Evolutionary conservation across 805 yeast genomes (phyloP), one percentile per base, ranked within the genome.

Genomic region (Spathaspora gorwiae): DNA sequence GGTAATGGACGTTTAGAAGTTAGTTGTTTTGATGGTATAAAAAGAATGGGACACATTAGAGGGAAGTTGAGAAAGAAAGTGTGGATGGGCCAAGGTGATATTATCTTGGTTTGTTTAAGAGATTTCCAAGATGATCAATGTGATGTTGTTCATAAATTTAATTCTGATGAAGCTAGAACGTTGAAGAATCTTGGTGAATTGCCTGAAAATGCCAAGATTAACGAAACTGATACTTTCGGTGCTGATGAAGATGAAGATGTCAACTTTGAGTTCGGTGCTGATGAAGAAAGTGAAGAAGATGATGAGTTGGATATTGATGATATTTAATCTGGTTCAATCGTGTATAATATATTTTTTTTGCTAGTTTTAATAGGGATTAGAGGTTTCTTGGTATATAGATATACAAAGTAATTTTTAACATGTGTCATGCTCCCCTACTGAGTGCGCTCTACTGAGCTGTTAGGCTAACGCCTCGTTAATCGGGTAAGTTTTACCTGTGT

Each of bases 51-150:
- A 14, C 99, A 92, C 65, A 94, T 94, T 63, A 88, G 99, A 79
- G 99, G 99, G 60, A 94, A 94, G 67, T 80, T 94, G 73, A 87
- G 99, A 80, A 94, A 94, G 84, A 94, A 92, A 81, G 99, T 94
- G 50, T 94, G 99, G 99, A 90, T 94, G 89, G 87, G 87, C 40
- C 98, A 90, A 69, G 99, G 99, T 75, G 99, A 94, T 66, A 94
- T 94, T 59, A 89, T 94, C 56, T 76, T 94, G 63, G 94, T 92
- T 40, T 90, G 97, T 7, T 80, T 94, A 59, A 90, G 99, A 79
- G 99, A 94, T 62, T 94, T 94, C 82, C 97, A 94, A 73, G 97
- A 92, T 62, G 96, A 88, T 51, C 95, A 87, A 68, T 94, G 97
- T 76, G 99, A 94, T 67, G 97, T 94, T 56, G 92, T 94, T 47